These are phyloP conservation scores for Coffea canephora DNA, from an alignment of 257 asterid genomes.

Conservation along the genomic window DNA sequence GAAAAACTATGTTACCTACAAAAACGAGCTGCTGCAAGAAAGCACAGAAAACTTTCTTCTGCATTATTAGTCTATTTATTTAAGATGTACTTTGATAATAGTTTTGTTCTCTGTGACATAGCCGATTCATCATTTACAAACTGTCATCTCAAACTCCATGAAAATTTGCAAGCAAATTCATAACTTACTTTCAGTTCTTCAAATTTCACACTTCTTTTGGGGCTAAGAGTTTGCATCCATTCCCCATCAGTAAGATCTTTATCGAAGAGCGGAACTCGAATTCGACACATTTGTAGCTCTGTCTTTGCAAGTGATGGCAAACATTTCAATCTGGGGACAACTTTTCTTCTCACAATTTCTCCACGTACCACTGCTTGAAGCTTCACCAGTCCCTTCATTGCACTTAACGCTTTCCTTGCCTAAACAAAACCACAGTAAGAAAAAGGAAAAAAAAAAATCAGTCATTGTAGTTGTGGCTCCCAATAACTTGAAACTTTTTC, in stretches of 20 bases:
- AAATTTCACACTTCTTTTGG: constrained; percentile 31
- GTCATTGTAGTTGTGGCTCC: neutral
- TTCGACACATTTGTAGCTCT: constrained; percentile 28
- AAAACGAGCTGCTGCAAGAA: neutral
- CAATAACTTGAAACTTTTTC: too few relatives aligned
- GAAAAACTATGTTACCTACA: neutral
- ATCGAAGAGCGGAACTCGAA: constrained; percentile 39
- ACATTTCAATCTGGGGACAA: constrained; percentile 25
- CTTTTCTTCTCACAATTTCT: constrained; percentile 54
- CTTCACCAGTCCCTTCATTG: constrained; percentile 71
- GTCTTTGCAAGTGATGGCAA: constrained; percentile 24
- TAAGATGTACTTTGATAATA: neutral
- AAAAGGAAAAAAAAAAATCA: neutral
- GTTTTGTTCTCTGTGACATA: too few relatives aligned
- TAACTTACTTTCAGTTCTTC: constrained; percentile 48
- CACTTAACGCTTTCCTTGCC: constrained; percentile 83
- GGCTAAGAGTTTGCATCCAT: constrained; percentile 40
- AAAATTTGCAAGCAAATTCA: neutral
- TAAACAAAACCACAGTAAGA: constrained; percentile 21
- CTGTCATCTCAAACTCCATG: neutral
- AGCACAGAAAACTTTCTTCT: neutral
- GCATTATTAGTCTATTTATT: neutral
- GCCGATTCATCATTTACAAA: neutral
- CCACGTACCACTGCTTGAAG: constrained; percentile 88
- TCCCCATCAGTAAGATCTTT: constrained; percentile 41